Evolutionary conservation across 257 asterid genomes (phyloP).

Genomic region (Solanum etuberosum): DNA sequence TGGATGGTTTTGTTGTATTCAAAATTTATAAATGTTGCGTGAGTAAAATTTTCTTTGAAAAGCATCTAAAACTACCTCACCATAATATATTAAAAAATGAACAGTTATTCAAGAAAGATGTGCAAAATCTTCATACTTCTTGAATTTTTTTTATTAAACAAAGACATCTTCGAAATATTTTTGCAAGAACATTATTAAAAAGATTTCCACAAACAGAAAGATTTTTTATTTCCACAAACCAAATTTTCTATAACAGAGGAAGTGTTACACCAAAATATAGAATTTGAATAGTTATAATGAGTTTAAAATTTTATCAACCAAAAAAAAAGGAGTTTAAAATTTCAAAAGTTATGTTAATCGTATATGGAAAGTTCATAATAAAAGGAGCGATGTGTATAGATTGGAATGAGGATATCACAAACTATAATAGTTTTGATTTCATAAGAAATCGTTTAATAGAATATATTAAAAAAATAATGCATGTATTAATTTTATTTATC

Average conservation of each 20-base stretch:
- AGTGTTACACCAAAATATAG: neutral
- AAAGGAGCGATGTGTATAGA: too few species aligned
- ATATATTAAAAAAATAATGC: too few species aligned
- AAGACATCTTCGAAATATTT: too few species aligned
- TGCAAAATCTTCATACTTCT: neutral
- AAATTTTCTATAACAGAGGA: neutral
- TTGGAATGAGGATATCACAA: too few species aligned
- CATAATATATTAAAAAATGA: neutral
- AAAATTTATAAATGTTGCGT: neutral
- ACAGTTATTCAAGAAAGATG: neutral
- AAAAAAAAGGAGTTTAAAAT: neutral
- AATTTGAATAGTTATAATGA: neutral
- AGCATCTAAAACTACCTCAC: too few species aligned
- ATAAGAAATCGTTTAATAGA: neutral
- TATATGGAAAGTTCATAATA: neutral
- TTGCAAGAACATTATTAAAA: neutral
- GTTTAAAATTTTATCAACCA: too few species aligned
- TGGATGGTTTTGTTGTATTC: neutral
- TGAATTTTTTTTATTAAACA: too few species aligned
- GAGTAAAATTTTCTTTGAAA: too few species aligned
- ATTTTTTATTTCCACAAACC: neutral
- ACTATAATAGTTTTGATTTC: too few species aligned
- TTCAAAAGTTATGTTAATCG: too few species aligned
- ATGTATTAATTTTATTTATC: too few species aligned
- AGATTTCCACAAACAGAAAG: neutral